Base-by-base conservation (phyloP, 495 filamentous ascomycete genomes). In the Filosporella fistucella region DNA sequence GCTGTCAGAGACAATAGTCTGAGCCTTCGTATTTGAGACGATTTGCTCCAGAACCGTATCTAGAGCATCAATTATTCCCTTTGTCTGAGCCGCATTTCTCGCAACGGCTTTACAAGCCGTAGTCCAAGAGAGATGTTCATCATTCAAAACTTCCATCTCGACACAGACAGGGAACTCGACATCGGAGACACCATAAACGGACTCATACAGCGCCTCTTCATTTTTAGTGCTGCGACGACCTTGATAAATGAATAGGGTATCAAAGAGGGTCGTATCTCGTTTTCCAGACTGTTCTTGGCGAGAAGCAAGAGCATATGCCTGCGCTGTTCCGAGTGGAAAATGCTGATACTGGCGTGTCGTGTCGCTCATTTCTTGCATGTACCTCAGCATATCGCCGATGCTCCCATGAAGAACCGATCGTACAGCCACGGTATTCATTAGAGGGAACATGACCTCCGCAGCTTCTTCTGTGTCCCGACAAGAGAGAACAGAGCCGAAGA, bases 161-260 rank as follows among this genome's bases (percentile, higher is more conserved):
- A 85, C 74, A 51, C 85, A 89, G n/a, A 91, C 62, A 0, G 85
- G 85, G 56, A 88, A 91, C 47, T 91, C 87, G 16, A 88, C 78
- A 39, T 77, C 70, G 0, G 86, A 78, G 10, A 57, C 59, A 10
- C 82, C 77, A 23, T 75, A 68, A 5, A 82, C 62, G 16, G 84
- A 84, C 35, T 63, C 66, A 53, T 82, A 77, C 6, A 84, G 64
- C 14, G 54, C 41, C 12, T 61, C 17, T 3, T 16, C 30, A 14
- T 4, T 30, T 1, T 11, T 16, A 20, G 20, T n/a, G 20, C 14
- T 16, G 10, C 58, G 56, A 9, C 57, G 67, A 20, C 57, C 74
- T 58, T 91, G 86, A 22, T 81, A 78, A 16, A 91, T 80, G 55
- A 89, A 91, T 4, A 91, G 57, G 0, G 81, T 81, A 50, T 89